phyloP scores from a whole-genome alignment of 805 yeast species.

The Saccharomycopsis lassenensis region DNA sequence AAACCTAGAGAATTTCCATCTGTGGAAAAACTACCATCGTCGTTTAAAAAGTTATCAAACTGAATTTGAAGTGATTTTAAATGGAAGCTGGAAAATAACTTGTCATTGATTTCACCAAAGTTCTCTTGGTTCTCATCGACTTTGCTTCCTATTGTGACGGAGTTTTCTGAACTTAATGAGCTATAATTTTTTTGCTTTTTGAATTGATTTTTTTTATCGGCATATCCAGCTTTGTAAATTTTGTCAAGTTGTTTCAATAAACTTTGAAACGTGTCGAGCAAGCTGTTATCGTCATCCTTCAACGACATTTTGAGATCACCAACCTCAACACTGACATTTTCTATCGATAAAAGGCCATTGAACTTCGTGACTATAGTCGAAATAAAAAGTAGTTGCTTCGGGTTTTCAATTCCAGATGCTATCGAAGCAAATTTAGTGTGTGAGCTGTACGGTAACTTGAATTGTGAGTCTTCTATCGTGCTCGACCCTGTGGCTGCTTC shows the following conservation, averaged over 20 bases:
- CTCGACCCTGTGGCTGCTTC: constrained; percentile 16
- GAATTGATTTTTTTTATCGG: background rate
- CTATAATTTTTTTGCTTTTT: constrained; percentile 5
- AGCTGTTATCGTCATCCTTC: constrained; percentile 23
- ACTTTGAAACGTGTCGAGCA: constrained; percentile 10
- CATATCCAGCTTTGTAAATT: constrained; percentile 2
- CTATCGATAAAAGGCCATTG: constrained; percentile 21
- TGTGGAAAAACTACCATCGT: constrained; percentile 29
- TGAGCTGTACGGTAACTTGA: too few relatives aligned
- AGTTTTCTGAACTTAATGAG: background rate
- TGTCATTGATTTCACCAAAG: background rate
- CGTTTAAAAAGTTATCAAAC: constrained; percentile 35
- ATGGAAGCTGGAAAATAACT: constrained; percentile 29
- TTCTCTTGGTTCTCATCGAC: background rate
- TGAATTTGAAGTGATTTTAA: constrained; percentile 31
- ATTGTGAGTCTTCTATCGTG: too few relatives aligned
- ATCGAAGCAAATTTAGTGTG: too few relatives aligned
- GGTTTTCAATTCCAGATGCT: too few relatives aligned
- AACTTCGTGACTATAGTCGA: constrained; percentile 6
- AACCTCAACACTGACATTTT: constrained; percentile 30
- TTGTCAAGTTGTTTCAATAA: constrained; percentile 10
- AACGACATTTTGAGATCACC: constrained; percentile 33
- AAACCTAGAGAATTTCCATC: constrained; percentile 22
- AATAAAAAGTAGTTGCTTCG: constrained; percentile 6
- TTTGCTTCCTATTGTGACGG: constrained; percentile 4